phyloP scores from a whole-genome alignment of 306 rosid genomes.

The Sicyos edulis region DNA sequence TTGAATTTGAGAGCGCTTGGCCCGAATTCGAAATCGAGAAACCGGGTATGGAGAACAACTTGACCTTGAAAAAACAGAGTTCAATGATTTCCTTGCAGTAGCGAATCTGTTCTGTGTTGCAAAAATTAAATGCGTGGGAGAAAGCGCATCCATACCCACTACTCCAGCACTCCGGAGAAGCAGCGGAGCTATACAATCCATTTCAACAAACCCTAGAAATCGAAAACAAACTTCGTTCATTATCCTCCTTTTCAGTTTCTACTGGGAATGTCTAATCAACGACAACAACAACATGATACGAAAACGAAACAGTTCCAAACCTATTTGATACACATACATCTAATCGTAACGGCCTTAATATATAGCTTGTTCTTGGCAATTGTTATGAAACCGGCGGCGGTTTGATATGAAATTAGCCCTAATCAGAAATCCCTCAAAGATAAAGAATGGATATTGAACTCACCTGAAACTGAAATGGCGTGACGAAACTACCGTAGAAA shows the following conservation, averaged over 20 bases:
- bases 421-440: neutral
- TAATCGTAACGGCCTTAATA: neutral
- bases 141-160: neutral
- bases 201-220: neutral
- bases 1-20: neutral
- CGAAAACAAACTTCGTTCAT: neutral
- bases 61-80: neutral
- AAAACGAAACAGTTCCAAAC: neutral
- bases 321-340: neutral
- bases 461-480: neutral
- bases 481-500: neutral
- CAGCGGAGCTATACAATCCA: neutral
- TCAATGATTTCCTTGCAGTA: neutral
- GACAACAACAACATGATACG: neutral
- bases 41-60: neutral
- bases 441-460: neutral
- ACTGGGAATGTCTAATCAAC: neutral
- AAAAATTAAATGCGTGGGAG: neutral
- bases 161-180: neutral
- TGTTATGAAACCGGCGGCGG: neutral
- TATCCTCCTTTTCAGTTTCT: neutral
- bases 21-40: constrained; percentile 12
- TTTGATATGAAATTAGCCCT: neutral
- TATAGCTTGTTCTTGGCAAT: neutral
- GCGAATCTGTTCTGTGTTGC: neutral